These are phyloP conservation scores for Pseudogymnoascus destructans DNA, from an alignment of 2,329 filamentous ascomycete genomes.

Conservation along the genomic window DNA sequence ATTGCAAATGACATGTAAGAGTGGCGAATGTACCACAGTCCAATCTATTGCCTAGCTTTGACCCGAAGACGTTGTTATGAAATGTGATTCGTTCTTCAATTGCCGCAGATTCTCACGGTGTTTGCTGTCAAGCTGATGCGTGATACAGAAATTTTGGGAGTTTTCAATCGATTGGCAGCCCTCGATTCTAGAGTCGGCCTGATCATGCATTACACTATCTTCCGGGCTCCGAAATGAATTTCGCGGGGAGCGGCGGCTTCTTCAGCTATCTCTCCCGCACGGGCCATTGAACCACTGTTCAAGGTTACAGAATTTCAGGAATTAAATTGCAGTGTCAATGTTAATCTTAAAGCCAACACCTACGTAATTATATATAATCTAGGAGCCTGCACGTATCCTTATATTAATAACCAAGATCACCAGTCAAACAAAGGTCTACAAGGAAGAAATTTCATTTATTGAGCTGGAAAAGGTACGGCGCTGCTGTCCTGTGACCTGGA, in stretches of 20 bases:
- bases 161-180: conserved; percentile 2
- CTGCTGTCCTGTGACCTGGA: not conserved
- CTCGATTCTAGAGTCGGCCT: not conserved
- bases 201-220: not conserved
- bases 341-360: conserved; percentile 4
- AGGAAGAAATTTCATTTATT: not conserved
- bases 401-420: not conserved
- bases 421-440: not conserved
- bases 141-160: conserved; percentile 1
- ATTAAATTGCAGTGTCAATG: conserved; percentile 8
- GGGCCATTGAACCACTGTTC: not conserved
- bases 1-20: conserved; percentile 2
- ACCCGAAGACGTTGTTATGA: not conserved
- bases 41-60: conserved; percentile 1
- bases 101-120: not conserved
- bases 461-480: not conserved
- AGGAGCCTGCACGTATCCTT: conserved; percentile 4
- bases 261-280: not conserved
- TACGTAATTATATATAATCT: conserved; percentile 4
- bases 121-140: not conserved
- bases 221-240: not conserved
- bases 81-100: not conserved
- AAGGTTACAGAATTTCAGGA: conserved; percentile 7
- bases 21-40: conserved; percentile 7
- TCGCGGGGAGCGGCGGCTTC: conserved; percentile 2